phyloP scores from a whole-genome alignment of 169 alveolate genomes.

The Plasmodium knowlesi region DNA sequence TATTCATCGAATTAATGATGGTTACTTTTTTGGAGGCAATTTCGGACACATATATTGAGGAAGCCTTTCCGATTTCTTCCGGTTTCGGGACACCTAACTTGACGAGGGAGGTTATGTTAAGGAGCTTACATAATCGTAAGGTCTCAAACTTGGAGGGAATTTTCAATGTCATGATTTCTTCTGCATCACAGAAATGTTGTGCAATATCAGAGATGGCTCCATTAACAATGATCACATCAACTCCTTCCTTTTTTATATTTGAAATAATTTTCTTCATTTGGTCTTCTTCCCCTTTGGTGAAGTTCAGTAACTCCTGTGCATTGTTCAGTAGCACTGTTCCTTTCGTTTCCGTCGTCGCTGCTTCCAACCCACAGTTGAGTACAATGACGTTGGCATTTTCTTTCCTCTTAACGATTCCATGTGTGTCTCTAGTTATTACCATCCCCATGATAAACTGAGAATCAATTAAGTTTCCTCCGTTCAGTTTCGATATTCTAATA shows the following conservation, averaged over 20 bases:
- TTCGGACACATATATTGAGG: constrained; percentile 93
- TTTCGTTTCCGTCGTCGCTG: constrained; percentile 97
- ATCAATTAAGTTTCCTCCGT: constrained; percentile 95
- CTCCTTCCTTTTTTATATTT: constrained; percentile 91
- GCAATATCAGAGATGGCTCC: constrained; percentile 98
- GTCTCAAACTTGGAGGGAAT: constrained; percentile 95
- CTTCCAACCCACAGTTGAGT: constrained; percentile 97
- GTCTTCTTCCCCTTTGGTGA: constrained; percentile 93
- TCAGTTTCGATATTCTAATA: constrained; percentile 97
- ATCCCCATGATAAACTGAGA: constrained; percentile 94
- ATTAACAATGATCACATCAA: constrained; percentile 92
- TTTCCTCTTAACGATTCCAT: constrained; percentile 93
- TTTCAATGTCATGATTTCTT: constrained; percentile 94
- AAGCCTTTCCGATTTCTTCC: constrained; percentile 96
- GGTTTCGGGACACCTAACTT: constrained; percentile 94
- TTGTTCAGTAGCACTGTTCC: constrained; percentile 98
- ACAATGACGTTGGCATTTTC: constrained; percentile 96
- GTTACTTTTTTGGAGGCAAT: constrained; percentile 93
- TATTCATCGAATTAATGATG: constrained; percentile 85
- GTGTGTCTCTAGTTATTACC: constrained; percentile 92
- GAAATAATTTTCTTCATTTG: constrained; percentile 90
- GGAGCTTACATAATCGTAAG: constrained; percentile 95
- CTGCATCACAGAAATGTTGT: constrained; percentile 96
- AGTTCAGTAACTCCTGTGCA: constrained; percentile 96
- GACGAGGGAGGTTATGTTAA: constrained; percentile 96